Conservation (phyloP, 2,329 filamentous ascomycete genomes). For the Aspergillus sp. region DNA sequence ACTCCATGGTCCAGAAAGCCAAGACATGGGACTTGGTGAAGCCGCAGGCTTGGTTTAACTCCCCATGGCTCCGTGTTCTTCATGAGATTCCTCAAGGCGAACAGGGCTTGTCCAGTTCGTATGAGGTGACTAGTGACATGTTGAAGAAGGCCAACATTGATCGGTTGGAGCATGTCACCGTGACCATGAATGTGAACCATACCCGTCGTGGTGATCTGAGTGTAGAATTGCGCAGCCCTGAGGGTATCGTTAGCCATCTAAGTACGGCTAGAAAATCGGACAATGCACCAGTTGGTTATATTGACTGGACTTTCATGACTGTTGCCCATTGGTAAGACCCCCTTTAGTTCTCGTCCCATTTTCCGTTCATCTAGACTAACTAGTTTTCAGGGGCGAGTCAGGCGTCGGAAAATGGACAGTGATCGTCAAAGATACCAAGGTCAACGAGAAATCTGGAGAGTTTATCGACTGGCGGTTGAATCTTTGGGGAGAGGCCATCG, state of each 20-base stretch:
- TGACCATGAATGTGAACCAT: slow-evolving; percentile 95
- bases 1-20: slow-evolving; percentile 73
- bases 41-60: slow-evolving; percentile 90
- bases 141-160: slow-evolving; percentile 75
- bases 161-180: slow-evolving; percentile 85
- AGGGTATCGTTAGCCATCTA: slow-evolving; percentile 74
- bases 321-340: slow-evolving; percentile 79
- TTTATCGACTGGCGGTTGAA: slow-evolving; percentile 92
- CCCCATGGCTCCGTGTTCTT: slow-evolving; percentile 88
- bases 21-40: slow-evolving; percentile 84
- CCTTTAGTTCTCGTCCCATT: neutral
- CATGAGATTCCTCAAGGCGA: slow-evolving; percentile 78
- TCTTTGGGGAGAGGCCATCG: slow-evolving; percentile 84
- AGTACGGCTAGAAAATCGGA: slow-evolving; percentile 69
- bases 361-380: slow-evolving; percentile 13
- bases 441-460: slow-evolving; percentile 68
- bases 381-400: slow-evolving; percentile 66
- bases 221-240: slow-evolving; percentile 81
- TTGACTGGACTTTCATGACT: slow-evolving; percentile 98
- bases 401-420: slow-evolving; percentile 88
- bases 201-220: slow-evolving; percentile 82
- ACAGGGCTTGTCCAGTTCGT: slow-evolving; percentile 68
- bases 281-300: slow-evolving; percentile 61
- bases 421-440: slow-evolving; percentile 73
- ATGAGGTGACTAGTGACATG: slow-evolving; percentile 76